These are phyloP conservation scores for Fusarium setosum DNA, from an alignment of 2,329 filamentous ascomycete species.

Conservation along the genomic window DNA sequence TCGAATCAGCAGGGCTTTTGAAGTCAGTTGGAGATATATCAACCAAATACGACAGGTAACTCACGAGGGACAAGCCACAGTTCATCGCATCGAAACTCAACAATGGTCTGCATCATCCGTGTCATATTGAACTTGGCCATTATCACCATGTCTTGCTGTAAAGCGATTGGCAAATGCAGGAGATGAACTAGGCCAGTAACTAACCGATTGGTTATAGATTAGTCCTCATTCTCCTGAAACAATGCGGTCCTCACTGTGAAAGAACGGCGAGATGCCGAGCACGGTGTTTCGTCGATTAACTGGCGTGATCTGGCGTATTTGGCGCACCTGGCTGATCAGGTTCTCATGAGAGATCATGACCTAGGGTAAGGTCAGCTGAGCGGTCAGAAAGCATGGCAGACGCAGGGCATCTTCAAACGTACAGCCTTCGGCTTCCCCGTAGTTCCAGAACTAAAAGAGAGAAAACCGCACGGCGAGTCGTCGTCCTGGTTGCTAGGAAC, in stretches of 20 bases:
- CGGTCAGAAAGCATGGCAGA: background rate
- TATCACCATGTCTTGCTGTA: background rate
- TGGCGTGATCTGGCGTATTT: background rate
- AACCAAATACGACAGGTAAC: background rate
- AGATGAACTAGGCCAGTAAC: background rate
- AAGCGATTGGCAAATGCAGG: background rate
- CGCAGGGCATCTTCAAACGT: background rate
- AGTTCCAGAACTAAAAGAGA: background rate
- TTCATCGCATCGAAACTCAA: background rate
- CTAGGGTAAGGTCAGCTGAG: background rate
- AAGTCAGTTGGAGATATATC: background rate
- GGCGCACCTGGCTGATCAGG: conserved; percentile 24
- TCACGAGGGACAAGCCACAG: background rate
- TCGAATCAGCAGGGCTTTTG: background rate
- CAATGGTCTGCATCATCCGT: conserved; percentile 1
- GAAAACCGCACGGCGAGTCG: background rate
- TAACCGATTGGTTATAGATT: background rate
- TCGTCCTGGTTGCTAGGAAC: background rate
- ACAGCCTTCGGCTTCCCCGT: background rate
- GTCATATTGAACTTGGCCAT: background rate
- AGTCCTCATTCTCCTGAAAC: background rate
- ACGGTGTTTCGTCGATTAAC: conserved; percentile 5
- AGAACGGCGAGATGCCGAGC: conserved; percentile 37
- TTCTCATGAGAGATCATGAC: conserved; percentile 34
- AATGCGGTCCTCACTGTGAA: conserved; percentile 24